Percentiles rank a stretch among this genome's conserved stretches.
Conservation (phyloP, 2,329 filamentous ascomycete species). For the Exophiala viscosa region DNA sequence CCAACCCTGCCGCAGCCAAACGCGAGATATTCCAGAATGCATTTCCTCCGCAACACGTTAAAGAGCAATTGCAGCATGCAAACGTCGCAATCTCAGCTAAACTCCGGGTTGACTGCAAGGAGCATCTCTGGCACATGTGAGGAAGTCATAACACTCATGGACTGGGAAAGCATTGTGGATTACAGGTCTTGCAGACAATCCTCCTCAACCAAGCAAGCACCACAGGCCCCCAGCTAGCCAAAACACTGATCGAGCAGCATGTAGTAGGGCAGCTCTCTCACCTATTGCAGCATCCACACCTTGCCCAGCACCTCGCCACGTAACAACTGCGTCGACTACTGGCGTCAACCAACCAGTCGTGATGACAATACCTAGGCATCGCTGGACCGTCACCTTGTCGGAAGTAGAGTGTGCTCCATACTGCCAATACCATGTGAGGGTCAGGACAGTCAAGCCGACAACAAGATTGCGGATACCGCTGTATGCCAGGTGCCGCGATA, state of each 20-base stretch:
- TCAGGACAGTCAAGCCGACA: conserved; percentile 14
- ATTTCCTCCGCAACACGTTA: too few species aligned
- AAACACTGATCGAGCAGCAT: conserved; percentile 7
- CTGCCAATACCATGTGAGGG: conserved; percentile 20
- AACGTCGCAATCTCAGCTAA: too few species aligned
- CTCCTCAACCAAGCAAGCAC: conserved; percentile 12
- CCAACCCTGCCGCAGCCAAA: too few species aligned
- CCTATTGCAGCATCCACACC: conserved; percentile 1
- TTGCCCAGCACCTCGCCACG: conserved; percentile 2
- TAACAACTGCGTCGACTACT: conserved; percentile 17
- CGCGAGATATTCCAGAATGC: too few species aligned
- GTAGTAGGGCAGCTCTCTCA: conserved; percentile 10
- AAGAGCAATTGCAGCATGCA: too few species aligned
- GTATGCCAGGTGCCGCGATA: conserved; percentile 4
- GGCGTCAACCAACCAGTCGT: conserved; percentile 11
- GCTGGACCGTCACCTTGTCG: conserved; percentile 7
- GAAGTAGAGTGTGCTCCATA: conserved; percentile 2
- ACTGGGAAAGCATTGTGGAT: background rate
- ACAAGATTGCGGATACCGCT: conserved; percentile 22
- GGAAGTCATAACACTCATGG: background rate
- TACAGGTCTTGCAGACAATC: background rate
- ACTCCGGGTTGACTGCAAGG: too few species aligned
- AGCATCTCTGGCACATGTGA: background rate
- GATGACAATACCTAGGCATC: conserved; percentile 22
- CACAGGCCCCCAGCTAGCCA: conserved; percentile 18